Evolutionary conservation across 805 yeast species (phyloP).

Genomic region (Nakazawaea ambrosiae): DNA sequence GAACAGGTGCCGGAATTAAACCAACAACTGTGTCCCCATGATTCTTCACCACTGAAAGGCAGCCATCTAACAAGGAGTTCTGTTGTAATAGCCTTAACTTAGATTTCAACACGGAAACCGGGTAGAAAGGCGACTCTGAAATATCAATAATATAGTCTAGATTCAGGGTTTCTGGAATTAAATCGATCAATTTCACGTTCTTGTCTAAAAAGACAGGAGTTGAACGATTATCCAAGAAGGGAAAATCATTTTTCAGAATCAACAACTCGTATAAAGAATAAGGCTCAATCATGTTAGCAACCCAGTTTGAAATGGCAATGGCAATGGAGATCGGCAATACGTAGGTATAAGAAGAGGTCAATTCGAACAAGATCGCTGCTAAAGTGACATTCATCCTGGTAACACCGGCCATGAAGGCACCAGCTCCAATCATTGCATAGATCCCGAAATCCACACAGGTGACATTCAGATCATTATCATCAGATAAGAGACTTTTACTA

Average conservation of each 20-base stretch:
- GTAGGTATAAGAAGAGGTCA: conserved; percentile 49
- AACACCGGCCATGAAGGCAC: conserved; percentile 51
- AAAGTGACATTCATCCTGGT: conserved; percentile 49
- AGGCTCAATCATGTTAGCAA: conserved; percentile 44
- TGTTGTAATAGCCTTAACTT: conserved; percentile 31
- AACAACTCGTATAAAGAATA: conserved; percentile 43
- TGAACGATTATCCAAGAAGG: conserved; percentile 40
- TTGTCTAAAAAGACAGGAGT: conserved; percentile 25
- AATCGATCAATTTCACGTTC: conserved; percentile 31
- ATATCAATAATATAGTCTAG: conserved; percentile 13
- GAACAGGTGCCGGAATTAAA: conserved; percentile 39
- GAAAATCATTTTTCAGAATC: conserved; percentile 41
- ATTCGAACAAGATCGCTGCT: conserved; percentile 44
- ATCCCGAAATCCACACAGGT: conserved; percentile 41
- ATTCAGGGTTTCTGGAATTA: conserved; percentile 22
- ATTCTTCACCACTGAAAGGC: conserved; percentile 33
- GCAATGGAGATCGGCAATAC: conserved; percentile 51
- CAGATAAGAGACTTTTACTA: too few species aligned
- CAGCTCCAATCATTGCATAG: conserved; percentile 48
- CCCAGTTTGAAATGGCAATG: conserved; percentile 51
- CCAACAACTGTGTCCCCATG: conserved; percentile 27
- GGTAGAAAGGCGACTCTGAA: conserved; percentile 26
- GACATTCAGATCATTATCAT: conserved; percentile 8
- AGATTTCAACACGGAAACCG: conserved; percentile 24
- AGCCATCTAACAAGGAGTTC: conserved; percentile 42